These are phyloP conservation scores for Hirsutella rhossiliensis DNA, from an alignment of 2,329 filamentous ascomycete genomes.

Conservation along the genomic window DNA sequence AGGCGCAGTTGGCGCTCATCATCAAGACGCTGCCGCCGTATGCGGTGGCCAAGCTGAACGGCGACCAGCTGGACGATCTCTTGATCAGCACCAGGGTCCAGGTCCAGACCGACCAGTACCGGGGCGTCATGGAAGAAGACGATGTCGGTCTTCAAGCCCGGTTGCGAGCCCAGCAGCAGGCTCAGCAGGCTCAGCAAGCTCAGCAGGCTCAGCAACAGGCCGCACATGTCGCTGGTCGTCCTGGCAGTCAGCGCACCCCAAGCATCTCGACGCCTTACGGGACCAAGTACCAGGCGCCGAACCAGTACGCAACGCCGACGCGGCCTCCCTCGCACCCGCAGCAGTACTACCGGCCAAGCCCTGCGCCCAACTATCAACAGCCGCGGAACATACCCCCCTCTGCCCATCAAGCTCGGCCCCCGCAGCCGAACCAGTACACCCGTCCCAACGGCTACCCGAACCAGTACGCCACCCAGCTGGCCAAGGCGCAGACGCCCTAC, in stretches of 20 bases:
- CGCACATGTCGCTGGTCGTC: slow-evolving; percentile 20
- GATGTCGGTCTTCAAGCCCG: slow-evolving; percentile 47
- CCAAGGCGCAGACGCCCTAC: slow-evolving; percentile 39
- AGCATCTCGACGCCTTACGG: slow-evolving; percentile 28
- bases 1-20: slow-evolving; percentile 61
- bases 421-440: slow-evolving; percentile 36
- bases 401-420: slow-evolving; percentile 15
- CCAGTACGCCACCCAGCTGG: slow-evolving; percentile 36
- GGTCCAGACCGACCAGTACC: slow-evolving; percentile 60
- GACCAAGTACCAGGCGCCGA: slow-evolving; percentile 27
- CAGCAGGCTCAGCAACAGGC: slow-evolving; percentile 16
- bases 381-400: slow-evolving; percentile 16
- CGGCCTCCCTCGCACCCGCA: slow-evolving; percentile 31
- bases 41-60: slow-evolving; percentile 74
- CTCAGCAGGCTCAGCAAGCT: slow-evolving; percentile 9
- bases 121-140: slow-evolving; percentile 75
- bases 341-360: slow-evolving; percentile 29
- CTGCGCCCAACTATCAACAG: slow-evolving; percentile 30
- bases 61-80: slow-evolving; percentile 72
- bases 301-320: slow-evolving; percentile 34
- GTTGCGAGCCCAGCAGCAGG: slow-evolving; percentile 26
- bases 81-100: slow-evolving; percentile 71
- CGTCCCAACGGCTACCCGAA: slow-evolving; percentile 34
- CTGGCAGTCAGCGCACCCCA: slow-evolving; percentile 24
- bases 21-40: slow-evolving; percentile 70